These are phyloP conservation scores for Hymenoscyphus fraxineus DNA, from an alignment of 2,329 filamentous ascomycete genomes.

Conservation along the genomic window DNA sequence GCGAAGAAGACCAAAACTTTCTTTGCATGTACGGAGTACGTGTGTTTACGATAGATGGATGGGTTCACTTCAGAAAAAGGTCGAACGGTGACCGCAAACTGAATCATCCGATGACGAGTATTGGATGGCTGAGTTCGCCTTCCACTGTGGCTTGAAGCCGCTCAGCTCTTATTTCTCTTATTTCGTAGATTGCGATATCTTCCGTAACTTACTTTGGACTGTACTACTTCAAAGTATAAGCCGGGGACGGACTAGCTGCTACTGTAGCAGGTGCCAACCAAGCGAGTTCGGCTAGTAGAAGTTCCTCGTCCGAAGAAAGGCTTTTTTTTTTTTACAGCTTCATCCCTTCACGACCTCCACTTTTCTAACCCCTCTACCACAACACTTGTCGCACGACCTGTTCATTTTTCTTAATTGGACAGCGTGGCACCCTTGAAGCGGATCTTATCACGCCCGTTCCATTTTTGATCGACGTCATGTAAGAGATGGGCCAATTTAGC, in stretches of 20 bases:
- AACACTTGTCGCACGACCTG: neutral
- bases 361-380: neutral
- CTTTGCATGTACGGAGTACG: neutral
- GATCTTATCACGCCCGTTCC: constrained; percentile 15
- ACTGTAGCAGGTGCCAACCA: neutral
- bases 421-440: constrained; percentile 12
- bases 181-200: neutral
- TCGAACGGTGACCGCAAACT: neutral
- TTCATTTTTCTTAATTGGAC: neutral
- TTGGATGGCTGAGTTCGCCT: neutral
- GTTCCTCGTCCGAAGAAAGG: neutral
- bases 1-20: neutral
- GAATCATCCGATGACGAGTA: neutral
- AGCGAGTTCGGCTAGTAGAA: neutral
- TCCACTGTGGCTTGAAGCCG: neutral
- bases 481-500: constrained; percentile 5
- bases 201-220: neutral
- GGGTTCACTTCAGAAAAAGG: neutral
- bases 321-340: neutral
- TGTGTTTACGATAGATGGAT: neutral
- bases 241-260: neutral
- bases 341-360: neutral
- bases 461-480: constrained; percentile 13
- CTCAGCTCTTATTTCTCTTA: neutral
- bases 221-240: too few relatives aligned